Conservation (phyloP, 2,329 filamentous ascomycete species). For the Pyrenophora seminiperda region DNA sequence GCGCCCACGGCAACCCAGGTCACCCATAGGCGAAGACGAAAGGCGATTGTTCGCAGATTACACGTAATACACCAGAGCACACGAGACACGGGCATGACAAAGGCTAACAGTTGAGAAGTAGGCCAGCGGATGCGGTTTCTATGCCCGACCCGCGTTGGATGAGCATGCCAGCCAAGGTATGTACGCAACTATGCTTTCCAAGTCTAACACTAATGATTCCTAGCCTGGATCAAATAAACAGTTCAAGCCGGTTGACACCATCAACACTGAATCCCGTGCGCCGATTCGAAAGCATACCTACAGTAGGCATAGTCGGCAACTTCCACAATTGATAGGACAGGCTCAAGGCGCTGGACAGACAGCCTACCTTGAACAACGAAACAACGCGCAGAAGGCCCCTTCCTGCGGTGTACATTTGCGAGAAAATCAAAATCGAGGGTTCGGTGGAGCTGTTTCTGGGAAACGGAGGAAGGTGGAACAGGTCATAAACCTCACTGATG, state of each 20-base stretch:
- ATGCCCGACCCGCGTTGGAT: conserved; percentile 21
- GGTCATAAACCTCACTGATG: conserved; percentile 20
- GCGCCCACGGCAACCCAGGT: background rate
- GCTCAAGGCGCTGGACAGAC: conserved; percentile 14
- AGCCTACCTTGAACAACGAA: conserved; percentile 5
- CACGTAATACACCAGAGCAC: conserved; percentile 12
- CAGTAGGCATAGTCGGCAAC: conserved; percentile 9
- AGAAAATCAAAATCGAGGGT: background rate
- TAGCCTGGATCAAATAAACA: conserved; percentile 23
- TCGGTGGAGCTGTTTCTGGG: background rate
- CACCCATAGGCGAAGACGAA: conserved; percentile 17
- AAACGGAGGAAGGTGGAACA: conserved; percentile 32
- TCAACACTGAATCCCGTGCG: conserved; percentile 9
- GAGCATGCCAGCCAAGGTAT: conserved; percentile 12
- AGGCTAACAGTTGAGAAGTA: conserved; percentile 19
- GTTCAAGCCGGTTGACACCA: conserved; percentile 21
- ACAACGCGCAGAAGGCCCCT: conserved; percentile 2
- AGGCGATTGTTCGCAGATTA: conserved; percentile 24
- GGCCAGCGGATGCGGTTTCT: conserved; percentile 25
- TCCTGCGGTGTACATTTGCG: background rate
- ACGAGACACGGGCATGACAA: background rate
- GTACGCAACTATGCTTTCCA: background rate
- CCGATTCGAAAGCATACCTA: conserved; percentile 17
- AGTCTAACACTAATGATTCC: conserved; percentile 7
- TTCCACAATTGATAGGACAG: conserved; percentile 8